Evolutionary conservation across 2,329 filamentous ascomycete genomes (phyloP).

Genomic region (Aspergillus pseudonomiae): DNA sequence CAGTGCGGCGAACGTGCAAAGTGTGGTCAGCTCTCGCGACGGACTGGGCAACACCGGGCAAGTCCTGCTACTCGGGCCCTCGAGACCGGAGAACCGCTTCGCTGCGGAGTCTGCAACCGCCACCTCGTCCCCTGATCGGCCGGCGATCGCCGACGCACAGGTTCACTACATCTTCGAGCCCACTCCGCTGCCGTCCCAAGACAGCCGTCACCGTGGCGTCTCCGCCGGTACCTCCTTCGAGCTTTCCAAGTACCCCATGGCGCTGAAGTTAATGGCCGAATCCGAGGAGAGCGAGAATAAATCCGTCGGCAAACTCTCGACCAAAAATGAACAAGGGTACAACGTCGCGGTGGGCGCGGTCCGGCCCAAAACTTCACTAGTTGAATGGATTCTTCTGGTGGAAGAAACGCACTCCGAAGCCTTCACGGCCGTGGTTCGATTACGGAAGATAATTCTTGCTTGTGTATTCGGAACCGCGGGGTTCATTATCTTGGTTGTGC

Average conservation of each 20-base stretch:
- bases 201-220: conserved; percentile 24
- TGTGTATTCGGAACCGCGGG: conserved; percentile 85
- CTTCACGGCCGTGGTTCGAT: conserved; percentile 70
- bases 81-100: conserved; percentile 68
- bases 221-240: conserved; percentile 56
- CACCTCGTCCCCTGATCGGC: conserved; percentile 37
- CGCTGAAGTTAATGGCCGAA: conserved; percentile 61
- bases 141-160: conserved; percentile 32
- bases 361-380: conserved; percentile 66
- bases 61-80: conserved; percentile 71
- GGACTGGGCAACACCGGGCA: conserved; percentile 67
- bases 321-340: conserved; percentile 70
- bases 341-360: conserved; percentile 80
- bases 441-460: conserved; percentile 79
- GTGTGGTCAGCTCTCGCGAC: conserved; percentile 49
- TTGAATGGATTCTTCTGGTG: conserved; percentile 80
- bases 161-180: conserved; percentile 68
- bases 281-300: conserved; percentile 61
- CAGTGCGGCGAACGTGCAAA: conserved; percentile 28
- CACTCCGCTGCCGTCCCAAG: conserved; percentile 42
- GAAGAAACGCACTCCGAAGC: conserved; percentile 77
- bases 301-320: conserved; percentile 68
- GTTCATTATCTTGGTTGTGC: conserved; percentile 69
- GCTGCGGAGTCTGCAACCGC: conserved; percentile 28
- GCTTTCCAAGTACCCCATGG: conserved; percentile 65